Evolutionary conservation across 768 basidiomycete species (phyloP).

Genomic region (Suillus decipiens): DNA sequence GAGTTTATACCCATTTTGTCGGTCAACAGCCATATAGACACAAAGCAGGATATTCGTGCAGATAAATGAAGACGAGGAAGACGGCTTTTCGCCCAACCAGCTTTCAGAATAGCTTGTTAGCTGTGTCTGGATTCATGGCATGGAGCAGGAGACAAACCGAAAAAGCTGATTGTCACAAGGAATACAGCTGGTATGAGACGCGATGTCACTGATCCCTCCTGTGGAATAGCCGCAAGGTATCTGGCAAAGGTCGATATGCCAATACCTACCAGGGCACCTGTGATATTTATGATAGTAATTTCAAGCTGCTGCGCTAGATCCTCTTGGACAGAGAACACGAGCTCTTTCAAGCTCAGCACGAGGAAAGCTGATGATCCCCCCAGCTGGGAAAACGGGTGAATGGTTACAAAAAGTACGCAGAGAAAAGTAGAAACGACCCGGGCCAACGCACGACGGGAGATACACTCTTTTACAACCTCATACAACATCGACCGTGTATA

Average conservation of each 20-base stretch:
- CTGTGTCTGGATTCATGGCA: not conserved
- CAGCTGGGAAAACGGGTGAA: slow-evolving; percentile 40
- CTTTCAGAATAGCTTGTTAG: slow-evolving; percentile 19
- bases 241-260: slow-evolving; percentile 39
- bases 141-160: slow-evolving; percentile 26
- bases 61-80: slow-evolving; percentile 46
- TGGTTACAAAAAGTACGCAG: slow-evolving; percentile 40
- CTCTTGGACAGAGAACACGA: slow-evolving; percentile 48
- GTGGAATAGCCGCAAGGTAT: slow-evolving; percentile 32
- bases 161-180: slow-evolving; percentile 39
- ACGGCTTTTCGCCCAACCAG: slow-evolving; percentile 45
- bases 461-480: not conserved
- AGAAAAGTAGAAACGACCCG: slow-evolving; percentile 46
- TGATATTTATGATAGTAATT: slow-evolving; percentile 43
- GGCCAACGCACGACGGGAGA: slow-evolving; percentile 36
- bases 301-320: slow-evolving; percentile 51
- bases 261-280: slow-evolving; percentile 43
- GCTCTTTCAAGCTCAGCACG: slow-evolving; percentile 43
- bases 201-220: slow-evolving; percentile 27
- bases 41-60: slow-evolving; percentile 47
- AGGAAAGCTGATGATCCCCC: slow-evolving; percentile 44
- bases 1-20: slow-evolving; percentile 32
- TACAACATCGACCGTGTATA: not conserved
- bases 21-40: slow-evolving; percentile 49
- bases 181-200: slow-evolving; percentile 43